Evolutionary conservation across 2,329 filamentous ascomycete genomes (phyloP), one percentile per base, ranked within the genome.

Genomic region (Pseudogymnoascus sp.): DNA sequence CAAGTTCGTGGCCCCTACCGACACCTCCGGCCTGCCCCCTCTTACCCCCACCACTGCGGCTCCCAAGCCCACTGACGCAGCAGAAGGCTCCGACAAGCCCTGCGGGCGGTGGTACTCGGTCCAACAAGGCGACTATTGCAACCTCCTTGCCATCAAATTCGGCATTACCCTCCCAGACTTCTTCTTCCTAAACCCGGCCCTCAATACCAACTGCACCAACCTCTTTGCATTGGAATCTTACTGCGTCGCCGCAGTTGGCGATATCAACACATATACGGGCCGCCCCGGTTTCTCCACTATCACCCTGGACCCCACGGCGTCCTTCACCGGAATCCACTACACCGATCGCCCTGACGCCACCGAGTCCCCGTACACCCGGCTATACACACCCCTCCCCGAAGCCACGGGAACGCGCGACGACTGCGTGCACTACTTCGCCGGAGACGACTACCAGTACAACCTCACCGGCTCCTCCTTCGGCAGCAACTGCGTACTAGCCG

Each of bases 221-320:
- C 60, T 68, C 11, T 63, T 39, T 20, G 64, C 65, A 7, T 59
- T 39, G 3, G 65, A 66, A 30, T 64, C 62, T 33, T 70, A 70
- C 62, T 70, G 68, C 41, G 63, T 70, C 8, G 60, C 63, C 18
- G 57, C 68, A 12, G 68, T 70, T 5, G 68, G 68, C 33, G 65
- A 68, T 37, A 68, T 64, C 65, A 64, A 64, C 57, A 62, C 53
- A 11, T 63, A 63, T 36, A 35, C 53, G 2, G 62, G 62, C 39
- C 36, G 53, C 4, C 60, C 60, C 2, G 62, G 61, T 15, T 58
- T 58, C 53, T 6, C 5, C 18, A 30, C 5, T 18, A 7, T 58
- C 53, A 58, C 33, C 22, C 14, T n/a, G 22, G 15, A 58, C 53
- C 22, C 28, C 47, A 11, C 33, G 22, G 53, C 53, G 12, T 8